Conservation (phyloP, 2,329 filamentous ascomycete genomes). For the Ceratocystis albifundus region DNA sequence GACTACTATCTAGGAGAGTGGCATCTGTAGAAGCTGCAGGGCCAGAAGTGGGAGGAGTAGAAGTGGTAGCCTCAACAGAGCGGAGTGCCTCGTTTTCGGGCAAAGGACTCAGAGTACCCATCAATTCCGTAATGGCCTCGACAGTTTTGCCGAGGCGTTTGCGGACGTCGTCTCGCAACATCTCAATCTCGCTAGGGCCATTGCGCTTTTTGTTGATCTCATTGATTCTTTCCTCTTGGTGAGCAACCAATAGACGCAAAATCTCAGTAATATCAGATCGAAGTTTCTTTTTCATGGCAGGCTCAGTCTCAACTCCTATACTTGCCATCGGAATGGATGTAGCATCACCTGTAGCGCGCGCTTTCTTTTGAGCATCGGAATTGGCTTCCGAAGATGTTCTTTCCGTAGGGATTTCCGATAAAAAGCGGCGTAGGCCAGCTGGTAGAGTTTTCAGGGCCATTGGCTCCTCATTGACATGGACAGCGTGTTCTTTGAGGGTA, state of each 20-base stretch:
- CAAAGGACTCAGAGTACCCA: slow-evolving; percentile 1
- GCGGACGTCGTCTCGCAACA: slow-evolving; percentile 13
- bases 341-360: not conserved
- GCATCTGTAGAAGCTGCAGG: not conserved
- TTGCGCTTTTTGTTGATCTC: slow-evolving; percentile 2
- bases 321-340: slow-evolving; percentile 2
- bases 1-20: not conserved
- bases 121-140: slow-evolving; percentile 14
- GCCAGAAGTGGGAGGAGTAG: not conserved
- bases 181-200: slow-evolving; percentile 11
- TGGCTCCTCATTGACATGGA: not conserved
- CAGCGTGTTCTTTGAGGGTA: slow-evolving; percentile 4
- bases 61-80: not conserved
- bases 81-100: not conserved
- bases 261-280: slow-evolving; percentile 22
- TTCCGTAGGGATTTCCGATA: slow-evolving; percentile 15
- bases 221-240: slow-evolving; percentile 18
- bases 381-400: not conserved
- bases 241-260: slow-evolving; percentile 16
- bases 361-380: not conserved
- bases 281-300: slow-evolving; percentile 21
- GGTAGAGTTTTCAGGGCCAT: slow-evolving; percentile 16
- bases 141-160: slow-evolving; percentile 10
- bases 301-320: slow-evolving; percentile 21
- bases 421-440: slow-evolving; percentile 22